Base-by-base conservation (phyloP, 139 green algal species). In the Volvox africanus region DNA sequence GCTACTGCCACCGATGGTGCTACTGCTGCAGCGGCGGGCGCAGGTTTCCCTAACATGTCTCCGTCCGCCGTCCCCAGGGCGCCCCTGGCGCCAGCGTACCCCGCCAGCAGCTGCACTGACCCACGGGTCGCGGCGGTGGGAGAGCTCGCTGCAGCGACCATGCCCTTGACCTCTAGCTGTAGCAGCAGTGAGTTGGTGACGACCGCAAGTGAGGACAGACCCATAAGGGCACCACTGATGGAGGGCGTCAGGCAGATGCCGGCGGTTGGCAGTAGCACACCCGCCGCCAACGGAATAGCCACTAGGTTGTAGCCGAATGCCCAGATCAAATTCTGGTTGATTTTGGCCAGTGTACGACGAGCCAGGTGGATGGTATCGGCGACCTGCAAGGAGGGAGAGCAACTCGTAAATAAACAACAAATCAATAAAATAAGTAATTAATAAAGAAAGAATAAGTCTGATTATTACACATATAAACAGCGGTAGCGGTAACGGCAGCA, bases 251-350 rank as follows among this genome's bases (percentile, higher is more conserved):
- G 86, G 61, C 92, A 92, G n/a, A 97, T 77, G 21, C 94, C 94
- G 18, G 92, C 69, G 55, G 65, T 79, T 30, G 95, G 94, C 32
- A 96, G 88, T 69, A 96, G 90, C 24, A 83, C 91, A 21, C 92
- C 91, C 17, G 95, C 94, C 1, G 95, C 95, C 44, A 97, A 82
- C 0, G 97, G 97, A 19, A 99, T 95, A 37, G 92, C 94, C 0
- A 98, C 71, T 6, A 97, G 22, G 93, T 99, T 99, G 93, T 99
- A 99, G 17, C 93, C 97, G 87, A 99, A 97, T 0, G 97, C 97
- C 97, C 97, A 99, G 22, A 86, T 92, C 80, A 99, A 93, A 92
- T 99, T 99, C 89, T 99, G 96, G 71, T 93, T 90, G 77, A 99
- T 99, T 92, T 98, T 99, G 89, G 83, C 50, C 35, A 99, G 92